Evolutionary conservation across 2,329 filamentous ascomycete species (phyloP), one percentile per base, ranked within the genome.

Genomic region (Xylaria sp.): DNA sequence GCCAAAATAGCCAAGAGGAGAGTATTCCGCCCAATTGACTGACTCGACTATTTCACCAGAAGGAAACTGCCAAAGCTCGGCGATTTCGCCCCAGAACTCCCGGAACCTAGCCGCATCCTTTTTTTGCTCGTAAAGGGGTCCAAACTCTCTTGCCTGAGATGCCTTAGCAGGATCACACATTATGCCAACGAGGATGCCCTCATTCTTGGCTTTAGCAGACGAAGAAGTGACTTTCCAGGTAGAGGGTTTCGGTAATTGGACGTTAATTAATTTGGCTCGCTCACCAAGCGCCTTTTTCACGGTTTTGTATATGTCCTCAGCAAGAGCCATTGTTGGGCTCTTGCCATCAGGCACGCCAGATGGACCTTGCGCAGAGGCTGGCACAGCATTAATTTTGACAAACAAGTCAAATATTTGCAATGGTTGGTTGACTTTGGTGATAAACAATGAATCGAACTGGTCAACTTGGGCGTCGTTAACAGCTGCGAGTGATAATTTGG

Each of bases 11-110:
- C 79, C 76, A 2, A 83, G 80, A 1, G 87, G 80, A 1, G 84
- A 80, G 57, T 85, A 83, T 67, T 88, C 85, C 2, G 83, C 83
- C 95, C 95, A 99, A 19, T 96, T 89, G 31, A 98, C 81, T 72
- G 92, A 97, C 76, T 99, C 96, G 8, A 93, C 83, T 68, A 99
- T 97, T 70, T 90, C 94, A 21, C 95, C 95, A 72, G 98, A 93
- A 71, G 94, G 96, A 82, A 99, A 99, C 19, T 95, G 91, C 67
- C 95, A 87, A 47, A 99, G 83, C 76, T 99, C 95, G 1, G 95
- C 87, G 75, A 95, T 96, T 9, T 94, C 90, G 6, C 94, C 95
- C 95, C 96, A 99, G 74, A 99, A 98, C 35, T 89, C 87, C 37
- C 92, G 91, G 76, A 97, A 99, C 33, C 84, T 84, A 9, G 88